phyloP scores from a whole-genome alignment of 2,329 filamentous ascomycete species.

The Aspergillus latus region DNA sequence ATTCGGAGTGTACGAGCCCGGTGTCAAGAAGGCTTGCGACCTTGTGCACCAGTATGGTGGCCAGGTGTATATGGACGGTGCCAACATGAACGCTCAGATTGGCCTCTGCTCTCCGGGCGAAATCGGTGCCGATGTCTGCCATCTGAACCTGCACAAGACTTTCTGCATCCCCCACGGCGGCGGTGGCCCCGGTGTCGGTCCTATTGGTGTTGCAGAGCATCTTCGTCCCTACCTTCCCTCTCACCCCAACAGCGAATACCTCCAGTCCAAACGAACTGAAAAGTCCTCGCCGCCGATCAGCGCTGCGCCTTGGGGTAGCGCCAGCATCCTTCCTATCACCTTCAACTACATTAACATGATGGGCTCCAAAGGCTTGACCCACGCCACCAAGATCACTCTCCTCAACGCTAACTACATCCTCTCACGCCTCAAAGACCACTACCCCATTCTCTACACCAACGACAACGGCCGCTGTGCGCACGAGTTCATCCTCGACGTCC shows the following conservation, averaged over 20 bases:
- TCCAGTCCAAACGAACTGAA: conserved; percentile 40
- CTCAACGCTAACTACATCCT: conserved; percentile 98
- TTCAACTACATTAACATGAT: conserved; percentile 96
- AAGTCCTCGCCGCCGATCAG: conserved; percentile 67
- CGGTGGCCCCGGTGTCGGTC: conserved; percentile 88
- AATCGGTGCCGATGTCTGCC: conserved; percentile 94
- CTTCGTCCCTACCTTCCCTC: conserved; percentile 74
- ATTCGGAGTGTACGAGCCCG: conserved; percentile 90
- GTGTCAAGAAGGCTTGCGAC: conserved; percentile 79
- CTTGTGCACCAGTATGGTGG: conserved; percentile 85
- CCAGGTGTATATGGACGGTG: conserved; percentile 97
- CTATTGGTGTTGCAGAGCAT: conserved; percentile 85
- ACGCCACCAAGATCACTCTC: conserved; percentile 88
- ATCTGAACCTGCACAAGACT: conserved; percentile 96
- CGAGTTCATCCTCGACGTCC: conserved; percentile 92
- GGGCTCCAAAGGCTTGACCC: conserved; percentile 76
- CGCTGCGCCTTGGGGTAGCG: conserved; percentile 81
- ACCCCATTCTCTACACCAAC: conserved; percentile 92
- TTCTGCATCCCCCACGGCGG: conserved; percentile 98
- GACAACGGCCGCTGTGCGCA: conserved; percentile 83
- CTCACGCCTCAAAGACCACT: conserved; percentile 79
- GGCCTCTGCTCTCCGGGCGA: conserved; percentile 91
- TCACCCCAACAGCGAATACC: conserved; percentile 59
- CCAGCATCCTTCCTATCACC: conserved; percentile 88
- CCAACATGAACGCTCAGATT: conserved; percentile 98